Percentiles rank a stretch among this genome's conserved stretches.
Conservation (phyloP, 441 rosid genomes). For the Pelargonium cotyledonis region DNA sequence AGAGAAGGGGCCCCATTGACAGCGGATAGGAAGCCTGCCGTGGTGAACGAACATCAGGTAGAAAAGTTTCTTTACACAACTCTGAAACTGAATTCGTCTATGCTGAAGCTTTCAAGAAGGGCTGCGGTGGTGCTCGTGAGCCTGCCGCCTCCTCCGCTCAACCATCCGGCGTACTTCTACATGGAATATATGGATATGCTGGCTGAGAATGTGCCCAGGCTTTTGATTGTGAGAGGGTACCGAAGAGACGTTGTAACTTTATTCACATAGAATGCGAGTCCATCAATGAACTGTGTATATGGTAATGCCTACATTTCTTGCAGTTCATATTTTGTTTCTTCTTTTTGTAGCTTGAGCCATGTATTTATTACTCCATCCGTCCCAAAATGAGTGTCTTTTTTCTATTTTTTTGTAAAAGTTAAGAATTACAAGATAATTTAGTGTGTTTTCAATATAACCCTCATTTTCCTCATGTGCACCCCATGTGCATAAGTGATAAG, state of each 20-base stretch:
- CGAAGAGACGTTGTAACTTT: slow-evolving; percentile 94
- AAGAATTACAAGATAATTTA: too few relatives aligned
- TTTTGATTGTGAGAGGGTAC: slow-evolving; percentile 95
- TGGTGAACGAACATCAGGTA: slow-evolving; percentile 77
- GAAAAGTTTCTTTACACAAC: slow-evolving; percentile 91
- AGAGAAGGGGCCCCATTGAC: slow-evolving; percentile 37
- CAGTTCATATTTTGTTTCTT: slow-evolving; percentile 24
- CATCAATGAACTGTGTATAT: slow-evolving; percentile 9
- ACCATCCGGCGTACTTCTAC: slow-evolving; percentile 89
- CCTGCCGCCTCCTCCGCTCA: slow-evolving; percentile 77
- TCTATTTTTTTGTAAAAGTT: too few relatives aligned
- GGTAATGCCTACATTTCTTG: not conserved
- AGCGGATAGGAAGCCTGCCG: slow-evolving; percentile 73
- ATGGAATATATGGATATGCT: slow-evolving; percentile 98
- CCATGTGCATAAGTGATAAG: too few relatives aligned
- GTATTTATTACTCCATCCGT: slow-evolving; percentile 25
- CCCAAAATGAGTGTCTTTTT: too few relatives aligned
- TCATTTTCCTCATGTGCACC: too few relatives aligned
- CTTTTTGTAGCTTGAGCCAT: slow-evolving; percentile 16
- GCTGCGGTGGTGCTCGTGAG: slow-evolving; percentile 96
- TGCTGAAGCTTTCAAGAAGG: slow-evolving; percentile 84
- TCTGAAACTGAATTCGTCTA: slow-evolving; percentile 83
- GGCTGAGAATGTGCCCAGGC: slow-evolving; percentile 89
- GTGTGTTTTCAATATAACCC: too few relatives aligned
- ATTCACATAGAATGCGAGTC: slow-evolving; percentile 50